A percentile compares a stretch with the other conserved stretches of the same genome.
Conservation (phyloP, 2,329 filamentous ascomycete species). For the Ilyonectria destructans region DNA sequence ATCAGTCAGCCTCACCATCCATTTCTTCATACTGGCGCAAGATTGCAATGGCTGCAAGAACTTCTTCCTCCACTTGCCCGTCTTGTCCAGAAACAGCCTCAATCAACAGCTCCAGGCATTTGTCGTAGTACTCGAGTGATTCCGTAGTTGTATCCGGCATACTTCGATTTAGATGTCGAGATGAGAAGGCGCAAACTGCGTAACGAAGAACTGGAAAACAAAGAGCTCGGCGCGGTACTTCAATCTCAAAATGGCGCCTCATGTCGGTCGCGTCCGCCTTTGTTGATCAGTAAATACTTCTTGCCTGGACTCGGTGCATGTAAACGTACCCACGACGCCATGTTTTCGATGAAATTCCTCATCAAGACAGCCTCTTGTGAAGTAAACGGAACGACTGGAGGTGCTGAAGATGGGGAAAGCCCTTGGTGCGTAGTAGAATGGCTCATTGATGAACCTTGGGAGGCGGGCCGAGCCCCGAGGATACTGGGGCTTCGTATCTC, state of each 20-base stretch:
- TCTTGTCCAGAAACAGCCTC: conserved; percentile 32
- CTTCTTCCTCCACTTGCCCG: conserved; percentile 31
- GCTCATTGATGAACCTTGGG: conserved; percentile 27
- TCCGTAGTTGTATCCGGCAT: conserved; percentile 30
- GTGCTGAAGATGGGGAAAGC: conserved; percentile 24
- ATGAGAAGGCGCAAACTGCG: conserved; percentile 39
- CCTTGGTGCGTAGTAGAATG: conserved; percentile 22
- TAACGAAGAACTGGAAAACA: conserved; percentile 38
- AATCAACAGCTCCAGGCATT: conserved; percentile 34
- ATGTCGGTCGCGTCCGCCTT: conserved; percentile 37
- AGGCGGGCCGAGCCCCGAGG: conserved; percentile 19
- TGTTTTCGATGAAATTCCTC: conserved; percentile 36
- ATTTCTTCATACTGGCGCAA: conserved; percentile 37
- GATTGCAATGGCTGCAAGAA: conserved; percentile 32
- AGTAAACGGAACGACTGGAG: conserved; percentile 25
- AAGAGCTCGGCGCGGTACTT: conserved; percentile 35
- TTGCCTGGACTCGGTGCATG: not conserved
- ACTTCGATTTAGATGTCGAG: conserved; percentile 29
- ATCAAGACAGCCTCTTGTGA: conserved; percentile 32
- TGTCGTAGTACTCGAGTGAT: conserved; percentile 36
- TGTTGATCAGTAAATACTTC: not conserved
- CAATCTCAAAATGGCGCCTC: conserved; percentile 38
- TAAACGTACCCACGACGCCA: conserved; percentile 30
- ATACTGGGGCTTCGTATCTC: conserved; percentile 21
- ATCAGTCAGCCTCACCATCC: conserved; percentile 22